phyloP scores from a whole-genome alignment of 345 rosid species.

The Rhodomyrtus tomentosa region DNA sequence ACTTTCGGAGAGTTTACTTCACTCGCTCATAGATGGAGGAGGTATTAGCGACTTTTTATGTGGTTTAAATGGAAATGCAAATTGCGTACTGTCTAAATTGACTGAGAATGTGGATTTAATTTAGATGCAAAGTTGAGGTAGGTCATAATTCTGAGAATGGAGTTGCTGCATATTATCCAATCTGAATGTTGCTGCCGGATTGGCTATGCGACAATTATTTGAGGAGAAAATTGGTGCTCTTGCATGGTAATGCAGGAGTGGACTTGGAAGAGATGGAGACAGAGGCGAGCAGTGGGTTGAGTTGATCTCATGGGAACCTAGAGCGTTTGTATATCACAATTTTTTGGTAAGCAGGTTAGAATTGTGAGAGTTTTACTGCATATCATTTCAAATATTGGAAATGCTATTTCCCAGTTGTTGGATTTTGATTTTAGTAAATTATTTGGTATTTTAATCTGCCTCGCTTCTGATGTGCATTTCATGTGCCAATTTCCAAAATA shows the following conservation, averaged over 20 bases:
- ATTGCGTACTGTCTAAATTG: neutral
- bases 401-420: neutral
- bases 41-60: neutral
- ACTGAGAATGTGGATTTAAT: neutral
- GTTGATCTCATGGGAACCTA: constrained; percentile 91
- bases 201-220: neutral
- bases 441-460: neutral
- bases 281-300: constrained; percentile 68
- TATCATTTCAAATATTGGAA: neutral
- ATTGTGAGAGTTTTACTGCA: neutral
- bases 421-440: neutral
- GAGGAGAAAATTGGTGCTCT: neutral
- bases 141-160: neutral
- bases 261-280: constrained; percentile 24
- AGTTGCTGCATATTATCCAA: neutral
- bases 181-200: neutral
- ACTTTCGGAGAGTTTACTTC: neutral
- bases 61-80: neutral
- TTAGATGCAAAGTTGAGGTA: neutral
- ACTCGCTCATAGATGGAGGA: neutral
- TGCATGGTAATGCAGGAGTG: constrained; percentile 15
- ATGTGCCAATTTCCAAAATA: neutral
- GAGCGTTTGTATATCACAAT: constrained; percentile 77
- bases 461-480: neutral
- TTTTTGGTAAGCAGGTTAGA: constrained; percentile 51